phyloP scores from a whole-genome alignment of 2,329 filamentous ascomycete species.

The Alternaria sp. region DNA sequence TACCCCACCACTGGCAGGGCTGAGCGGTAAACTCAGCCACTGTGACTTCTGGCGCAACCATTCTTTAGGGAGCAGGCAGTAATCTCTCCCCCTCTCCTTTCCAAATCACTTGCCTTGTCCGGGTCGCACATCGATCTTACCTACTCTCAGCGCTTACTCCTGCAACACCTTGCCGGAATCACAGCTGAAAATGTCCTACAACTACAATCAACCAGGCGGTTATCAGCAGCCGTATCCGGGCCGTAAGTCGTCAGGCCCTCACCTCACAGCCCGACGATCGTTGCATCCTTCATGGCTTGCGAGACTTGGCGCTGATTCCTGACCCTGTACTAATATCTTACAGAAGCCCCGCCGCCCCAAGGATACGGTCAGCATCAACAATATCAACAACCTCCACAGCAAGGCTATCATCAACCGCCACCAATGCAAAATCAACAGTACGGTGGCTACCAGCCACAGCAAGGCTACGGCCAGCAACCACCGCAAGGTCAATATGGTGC shows the following conservation, averaged over 20 bases:
- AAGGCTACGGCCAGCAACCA: constrained; percentile 36
- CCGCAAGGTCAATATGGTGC: constrained; percentile 46
- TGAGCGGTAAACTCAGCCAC: constrained; percentile 16
- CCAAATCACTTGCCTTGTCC: not conserved
- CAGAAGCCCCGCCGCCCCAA: constrained; percentile 37
- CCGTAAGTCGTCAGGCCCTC: constrained; percentile 36
- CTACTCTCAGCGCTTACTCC: not conserved
- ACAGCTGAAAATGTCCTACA: constrained; percentile 33
- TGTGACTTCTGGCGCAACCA: not conserved
- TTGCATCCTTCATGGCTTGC: constrained; percentile 13
- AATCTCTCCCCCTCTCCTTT: not conserved
- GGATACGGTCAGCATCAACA: constrained; percentile 32
- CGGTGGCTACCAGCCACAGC: constrained; percentile 46
- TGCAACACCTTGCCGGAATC: not conserved
- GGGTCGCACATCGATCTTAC: constrained; percentile 1
- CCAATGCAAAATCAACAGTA: constrained; percentile 45
- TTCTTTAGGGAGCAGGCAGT: not conserved
- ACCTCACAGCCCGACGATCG: constrained; percentile 18
- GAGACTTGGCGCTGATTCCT: constrained; percentile 27
- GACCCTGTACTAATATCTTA: constrained; percentile 34
- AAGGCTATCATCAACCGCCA: constrained; percentile 44
- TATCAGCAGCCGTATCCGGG: constrained; percentile 42
- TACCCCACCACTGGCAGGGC: constrained; percentile 14
- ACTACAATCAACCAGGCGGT: constrained; percentile 41
- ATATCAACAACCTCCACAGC: constrained; percentile 26